Percentiles rank a stretch among this genome's conserved stretches.
phyloP scores from a whole-genome alignment of 352 stramenopile species.

The Pythium oligandrum region DNA sequence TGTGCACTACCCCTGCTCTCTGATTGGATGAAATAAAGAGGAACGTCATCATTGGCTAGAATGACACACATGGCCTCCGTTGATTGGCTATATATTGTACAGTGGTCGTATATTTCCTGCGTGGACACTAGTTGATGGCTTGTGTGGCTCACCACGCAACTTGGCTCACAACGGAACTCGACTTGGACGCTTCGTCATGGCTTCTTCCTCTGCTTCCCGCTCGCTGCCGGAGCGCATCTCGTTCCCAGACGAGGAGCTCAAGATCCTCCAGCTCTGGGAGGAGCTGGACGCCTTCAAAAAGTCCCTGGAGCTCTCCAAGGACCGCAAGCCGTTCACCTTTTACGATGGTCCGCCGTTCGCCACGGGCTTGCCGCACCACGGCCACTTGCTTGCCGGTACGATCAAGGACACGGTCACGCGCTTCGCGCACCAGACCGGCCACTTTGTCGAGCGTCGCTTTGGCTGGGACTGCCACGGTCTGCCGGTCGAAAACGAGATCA shows the following conservation, averaged over 20 bases:
- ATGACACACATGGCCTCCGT: too few species aligned
- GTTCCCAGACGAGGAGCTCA: conserved; percentile 80
- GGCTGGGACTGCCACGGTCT: conserved; percentile 99
- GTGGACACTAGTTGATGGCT: not conserved
- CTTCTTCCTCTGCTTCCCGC: conserved; percentile 22
- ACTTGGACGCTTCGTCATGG: too few species aligned
- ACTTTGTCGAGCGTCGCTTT: conserved; percentile 96
- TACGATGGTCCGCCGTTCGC: conserved; percentile 99
- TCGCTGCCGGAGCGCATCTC: conserved; percentile 85
- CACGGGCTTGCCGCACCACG: conserved; percentile 98
- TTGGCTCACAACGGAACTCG: too few species aligned
- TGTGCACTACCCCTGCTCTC: too few species aligned
- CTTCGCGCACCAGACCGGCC: conserved; percentile 97
- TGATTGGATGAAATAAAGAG: too few species aligned
- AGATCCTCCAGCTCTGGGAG: conserved; percentile 77
- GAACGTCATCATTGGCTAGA: too few species aligned
- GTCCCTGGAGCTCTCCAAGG: conserved; percentile 90
- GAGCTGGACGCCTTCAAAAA: conserved; percentile 89
- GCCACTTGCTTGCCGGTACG: conserved; percentile 97
- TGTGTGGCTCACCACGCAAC: too few species aligned
- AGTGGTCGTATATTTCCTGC: conserved; percentile 2
- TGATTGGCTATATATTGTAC: too few species aligned
- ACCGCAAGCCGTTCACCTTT: conserved; percentile 96
- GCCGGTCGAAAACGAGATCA: conserved; percentile 99
- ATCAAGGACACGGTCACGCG: conserved; percentile 99